phyloP scores from a whole-genome alignment of 768 basidiomycete species.

The Termitomyces sp. region DNA sequence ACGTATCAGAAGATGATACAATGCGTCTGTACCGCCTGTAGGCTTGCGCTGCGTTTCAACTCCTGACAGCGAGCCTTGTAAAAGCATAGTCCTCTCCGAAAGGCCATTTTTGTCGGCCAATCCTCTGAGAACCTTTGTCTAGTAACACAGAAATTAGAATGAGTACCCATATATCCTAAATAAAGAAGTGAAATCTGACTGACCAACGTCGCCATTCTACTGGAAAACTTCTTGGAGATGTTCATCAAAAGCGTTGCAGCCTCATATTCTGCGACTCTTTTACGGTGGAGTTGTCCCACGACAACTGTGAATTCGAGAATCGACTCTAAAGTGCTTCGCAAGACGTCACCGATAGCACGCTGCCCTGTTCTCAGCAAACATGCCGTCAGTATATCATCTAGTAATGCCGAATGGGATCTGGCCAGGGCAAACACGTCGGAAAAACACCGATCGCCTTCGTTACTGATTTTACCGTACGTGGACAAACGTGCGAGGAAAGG shows the following conservation, averaged over 20 bases:
- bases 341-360: conserved; percentile 57
- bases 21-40: conserved; percentile 48
- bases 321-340: conserved; percentile 59
- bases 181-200: conserved; percentile 21
- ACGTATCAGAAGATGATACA: conserved; percentile 52
- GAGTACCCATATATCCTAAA: neutral
- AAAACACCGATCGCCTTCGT: conserved; percentile 27
- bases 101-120: conserved; percentile 48
- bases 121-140: conserved; percentile 56
- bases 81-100: conserved; percentile 19
- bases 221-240: conserved; percentile 48
- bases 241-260: conserved; percentile 56
- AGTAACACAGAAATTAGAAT: conserved; percentile 6
- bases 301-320: conserved; percentile 67
- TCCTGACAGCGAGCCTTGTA: conserved; percentile 20
- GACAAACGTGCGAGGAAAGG: conserved; percentile 51
- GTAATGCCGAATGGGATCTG: conserved; percentile 57
- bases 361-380: conserved; percentile 73
- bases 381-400: conserved; percentile 75
- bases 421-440: conserved; percentile 75
- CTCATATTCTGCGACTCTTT: conserved; percentile 57
- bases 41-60: conserved; percentile 28
- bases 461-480: conserved; percentile 13
- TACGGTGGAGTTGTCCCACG: conserved; percentile 55
- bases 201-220: conserved; percentile 58